Evolutionary conservation across 108 stramenopile species (phyloP).

Genomic region (Cyclotella choctawhatcheeana): DNA sequence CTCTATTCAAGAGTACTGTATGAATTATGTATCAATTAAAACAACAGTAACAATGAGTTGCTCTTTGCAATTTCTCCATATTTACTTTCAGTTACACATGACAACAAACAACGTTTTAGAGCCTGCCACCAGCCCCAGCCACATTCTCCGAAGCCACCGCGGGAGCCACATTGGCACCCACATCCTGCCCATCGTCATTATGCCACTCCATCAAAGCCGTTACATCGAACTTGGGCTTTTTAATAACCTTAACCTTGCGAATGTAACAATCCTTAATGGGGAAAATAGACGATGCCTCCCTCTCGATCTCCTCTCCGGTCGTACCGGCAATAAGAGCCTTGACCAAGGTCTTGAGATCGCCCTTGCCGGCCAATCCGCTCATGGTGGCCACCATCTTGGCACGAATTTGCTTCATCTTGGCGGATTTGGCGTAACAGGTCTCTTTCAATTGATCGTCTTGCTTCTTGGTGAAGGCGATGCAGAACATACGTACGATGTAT

Average conservation of each 20-base stretch:
- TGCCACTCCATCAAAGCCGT: conserved; percentile 99
- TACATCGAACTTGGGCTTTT: conserved; percentile 99
- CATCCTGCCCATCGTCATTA: conserved; percentile 87
- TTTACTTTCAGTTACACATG: not conserved
- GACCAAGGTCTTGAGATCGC: conserved; percentile 97
- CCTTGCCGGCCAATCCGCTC: conserved; percentile 96
- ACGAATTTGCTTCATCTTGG: conserved; percentile 96
- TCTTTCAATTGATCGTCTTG: conserved; percentile 95
- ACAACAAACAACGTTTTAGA: conserved; percentile 19
- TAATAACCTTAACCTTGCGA: conserved; percentile 99
- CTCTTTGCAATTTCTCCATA: not conserved
- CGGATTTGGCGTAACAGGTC: conserved; percentile 97
- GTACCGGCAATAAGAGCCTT: conserved; percentile 96
- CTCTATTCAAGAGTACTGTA: no score
- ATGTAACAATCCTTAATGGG: conserved; percentile 99
- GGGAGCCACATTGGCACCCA: conserved; percentile 78
- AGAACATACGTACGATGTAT: conserved; percentile 97
- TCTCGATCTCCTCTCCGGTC: conserved; percentile 94
- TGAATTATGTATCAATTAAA: no score
- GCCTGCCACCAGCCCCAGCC: conserved; percentile 92
- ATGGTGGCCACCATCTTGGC: conserved; percentile 97
- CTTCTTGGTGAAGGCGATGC: conserved; percentile 99
- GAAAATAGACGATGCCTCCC: conserved; percentile 90
- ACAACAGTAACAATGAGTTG: no score
- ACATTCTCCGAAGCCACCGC: conserved; percentile 79